Base-by-base conservation (phyloP, 495 filamentous ascomycete genomes). In the Endocarpon pusillum region DNA sequence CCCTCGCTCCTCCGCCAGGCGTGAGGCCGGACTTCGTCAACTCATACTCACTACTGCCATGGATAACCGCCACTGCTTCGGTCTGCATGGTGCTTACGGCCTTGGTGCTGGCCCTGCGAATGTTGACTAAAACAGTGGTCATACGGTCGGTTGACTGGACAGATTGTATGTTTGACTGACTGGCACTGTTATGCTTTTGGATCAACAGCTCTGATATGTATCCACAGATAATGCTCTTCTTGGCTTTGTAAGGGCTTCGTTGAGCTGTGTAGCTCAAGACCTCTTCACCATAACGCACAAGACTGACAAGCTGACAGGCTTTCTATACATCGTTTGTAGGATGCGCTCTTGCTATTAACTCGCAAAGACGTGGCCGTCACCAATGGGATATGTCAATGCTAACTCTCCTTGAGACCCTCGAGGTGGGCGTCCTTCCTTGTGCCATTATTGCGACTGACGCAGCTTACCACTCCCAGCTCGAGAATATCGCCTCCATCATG, bases 1-100 rank as follows among this genome's bases (percentile, higher is more conserved):
- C 35, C 1, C 21, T 45, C n/a, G 31, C 21, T n/a, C 44, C 47
- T 8, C 47, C 44, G n/a, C 35, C 30, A 2, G 45, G 45, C 6
- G 33, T 42, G 3, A 35, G 37, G 17, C 36, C 47, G 6, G 34
- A 42, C 14, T 36, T 45, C 19, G 20, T 30, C 3, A 32, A 42
- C 25, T 32, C 47, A 4, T 43, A 33, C 21, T 30, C 37, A 3
- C 24, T 47, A 28, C 22, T 32, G 12, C 36, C 28, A n/a, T 45
- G 19, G 11, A 45, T 19, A 36, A 39, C 7, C 33, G 38, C 22
- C 44, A 51, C 12, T 14, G 28, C 5, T 6, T 31, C 14, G 7
- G 12, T 14, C 28, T 31, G 28, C 28, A n/a, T 31, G 5, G 28
- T 17, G 5, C 12, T 31, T 7, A 17, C 12, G 19, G 19, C 28